Evolutionary conservation across 2,329 filamentous ascomycete species (phyloP).

Genomic region (Fusarium ambrosium): DNA sequence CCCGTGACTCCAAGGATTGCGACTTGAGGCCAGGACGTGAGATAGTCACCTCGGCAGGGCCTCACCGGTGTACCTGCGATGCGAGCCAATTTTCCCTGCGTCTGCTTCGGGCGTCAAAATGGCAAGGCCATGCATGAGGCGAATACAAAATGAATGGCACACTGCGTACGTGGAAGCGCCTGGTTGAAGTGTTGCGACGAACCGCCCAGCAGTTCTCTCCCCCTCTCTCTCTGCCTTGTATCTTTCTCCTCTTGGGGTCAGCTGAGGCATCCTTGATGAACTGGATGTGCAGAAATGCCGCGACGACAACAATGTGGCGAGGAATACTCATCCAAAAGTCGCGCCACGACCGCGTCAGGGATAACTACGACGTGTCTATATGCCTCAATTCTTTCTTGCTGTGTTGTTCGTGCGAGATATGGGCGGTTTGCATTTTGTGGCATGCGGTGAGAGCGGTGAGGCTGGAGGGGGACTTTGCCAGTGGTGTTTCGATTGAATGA

Average conservation of each 20-base stretch:
- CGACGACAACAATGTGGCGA: slow-evolving; percentile 15
- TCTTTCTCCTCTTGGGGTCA: slow-evolving; percentile 5
- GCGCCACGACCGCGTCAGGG: slow-evolving; percentile 17
- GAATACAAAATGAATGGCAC: slow-evolving; percentile 19
- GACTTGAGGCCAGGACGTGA: slow-evolving; percentile 10
- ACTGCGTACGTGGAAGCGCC: slow-evolving; percentile 30
- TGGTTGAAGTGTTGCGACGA: slow-evolving; percentile 24
- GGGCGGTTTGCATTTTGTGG: not conserved
- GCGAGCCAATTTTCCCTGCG: slow-evolving; percentile 14
- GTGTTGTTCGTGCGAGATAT: slow-evolving; percentile 10
- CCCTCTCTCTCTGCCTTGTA: not conserved
- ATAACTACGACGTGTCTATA: slow-evolving; percentile 15
- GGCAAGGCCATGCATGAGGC: not conserved
- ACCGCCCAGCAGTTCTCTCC: not conserved
- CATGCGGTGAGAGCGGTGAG: slow-evolving; percentile 8
- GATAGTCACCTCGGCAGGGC: slow-evolving; percentile 10
- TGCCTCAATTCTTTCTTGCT: slow-evolving; percentile 9
- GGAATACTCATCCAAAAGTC: not conserved
- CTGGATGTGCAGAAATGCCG: slow-evolving; percentile 16
- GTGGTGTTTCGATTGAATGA: not conserved
- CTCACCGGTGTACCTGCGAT: slow-evolving; percentile 34
- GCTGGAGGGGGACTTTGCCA: not conserved
- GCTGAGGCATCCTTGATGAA: slow-evolving; percentile 12
- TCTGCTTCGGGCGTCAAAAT: slow-evolving; percentile 21
- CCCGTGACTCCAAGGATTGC: slow-evolving; percentile 21